Base-by-base conservation (phyloP, 129 eudicot species). In the Flaveria robusta region DNA sequence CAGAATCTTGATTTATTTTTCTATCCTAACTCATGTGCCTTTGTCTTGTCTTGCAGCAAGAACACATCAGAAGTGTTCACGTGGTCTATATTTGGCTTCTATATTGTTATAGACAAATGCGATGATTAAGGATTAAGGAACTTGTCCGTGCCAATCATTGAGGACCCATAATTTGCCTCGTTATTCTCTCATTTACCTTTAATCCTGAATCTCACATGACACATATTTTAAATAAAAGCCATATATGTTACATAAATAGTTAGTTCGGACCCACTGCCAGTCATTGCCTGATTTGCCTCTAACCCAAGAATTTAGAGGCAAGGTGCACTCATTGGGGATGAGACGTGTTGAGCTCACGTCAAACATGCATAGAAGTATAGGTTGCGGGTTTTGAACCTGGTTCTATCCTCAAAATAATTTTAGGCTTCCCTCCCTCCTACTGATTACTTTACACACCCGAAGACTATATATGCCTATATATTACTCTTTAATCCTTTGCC, bases 41-140 rank as follows among this genome's bases (percentile, higher is more conserved):
- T 56, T 83, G 81, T 81, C 83, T 82, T 76, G 85, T 76, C 88
- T 84, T 83, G 86, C 64, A 75, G 75, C 71, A 79, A 74, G 68
- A 86, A 83, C 56, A 76, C 79, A 75, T 68, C 82, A 47, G 62
- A 64, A 49, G 79, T 77, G 56, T 52, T 64, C 71, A 29, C 41
- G 9, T 50, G 47, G 26, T 75, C 75, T 58, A 69, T 42, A 62
- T 74, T 77, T 76, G 79, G 50, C 68, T 72, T 63, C 45, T 64
- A 26, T 50, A 78, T 23, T 46, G 65, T 77, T 67, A 75, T 31
- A 52, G 83, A 86, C 86, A 83, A 81, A 51, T 51, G 24, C 27
- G 66, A 70, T 72, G 15, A 72, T 63, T 67, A 37, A 78, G 64
- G 41, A 15, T 9, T 16, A 59, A 71, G 50, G 34, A 71, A 37